Percentiles rank a stretch among this genome's conserved stretches.
Conservation (phyloP, 2,329 filamentous ascomycete genomes). For the Calonectria pauciramosa region DNA sequence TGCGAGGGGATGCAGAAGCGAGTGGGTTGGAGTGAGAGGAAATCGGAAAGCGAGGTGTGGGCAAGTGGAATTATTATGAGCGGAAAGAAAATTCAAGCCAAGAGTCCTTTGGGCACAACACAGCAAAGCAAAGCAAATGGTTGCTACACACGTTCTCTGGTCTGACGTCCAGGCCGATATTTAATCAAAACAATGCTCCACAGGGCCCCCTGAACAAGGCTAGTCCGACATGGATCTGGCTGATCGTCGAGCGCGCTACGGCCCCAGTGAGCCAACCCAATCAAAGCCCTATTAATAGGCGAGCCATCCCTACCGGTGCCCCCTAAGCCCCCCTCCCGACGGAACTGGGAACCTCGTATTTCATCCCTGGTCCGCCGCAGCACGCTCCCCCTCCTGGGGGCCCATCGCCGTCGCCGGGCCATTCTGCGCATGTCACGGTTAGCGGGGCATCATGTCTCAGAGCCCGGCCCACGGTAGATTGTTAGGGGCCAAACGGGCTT, state of each 20-base stretch:
- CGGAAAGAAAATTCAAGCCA: neutral
- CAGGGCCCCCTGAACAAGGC: neutral
- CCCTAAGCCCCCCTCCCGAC: neutral
- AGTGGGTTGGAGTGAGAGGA: neutral
- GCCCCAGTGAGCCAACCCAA: conserved; percentile 10
- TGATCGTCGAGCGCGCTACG: neutral
- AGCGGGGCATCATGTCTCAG: conserved; percentile 6
- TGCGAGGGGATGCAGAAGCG: neutral
- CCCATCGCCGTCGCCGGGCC: neutral
- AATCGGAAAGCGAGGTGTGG: neutral
- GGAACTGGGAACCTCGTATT: conserved; percentile 9
- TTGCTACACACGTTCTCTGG: conserved; percentile 7
- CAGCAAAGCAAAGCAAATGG: conserved; percentile 7
- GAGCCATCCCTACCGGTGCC: neutral
- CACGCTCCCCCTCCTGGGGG: neutral
- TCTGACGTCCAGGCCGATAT: conserved; percentile 17
- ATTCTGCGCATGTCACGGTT: neutral
- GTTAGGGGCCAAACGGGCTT: conserved; percentile 5
- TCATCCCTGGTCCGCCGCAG: conserved; percentile 1
- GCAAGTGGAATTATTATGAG: neutral
- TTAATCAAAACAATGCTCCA: conserved; percentile 23
- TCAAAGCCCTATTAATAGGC: conserved; percentile 20
- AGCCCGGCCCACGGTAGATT: neutral
- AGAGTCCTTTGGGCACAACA: neutral
- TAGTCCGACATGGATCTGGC: conserved; percentile 4